Evolutionary conservation across 108 stramenopile species (phyloP).

Genomic region (Discostella stelligeroides): DNA sequence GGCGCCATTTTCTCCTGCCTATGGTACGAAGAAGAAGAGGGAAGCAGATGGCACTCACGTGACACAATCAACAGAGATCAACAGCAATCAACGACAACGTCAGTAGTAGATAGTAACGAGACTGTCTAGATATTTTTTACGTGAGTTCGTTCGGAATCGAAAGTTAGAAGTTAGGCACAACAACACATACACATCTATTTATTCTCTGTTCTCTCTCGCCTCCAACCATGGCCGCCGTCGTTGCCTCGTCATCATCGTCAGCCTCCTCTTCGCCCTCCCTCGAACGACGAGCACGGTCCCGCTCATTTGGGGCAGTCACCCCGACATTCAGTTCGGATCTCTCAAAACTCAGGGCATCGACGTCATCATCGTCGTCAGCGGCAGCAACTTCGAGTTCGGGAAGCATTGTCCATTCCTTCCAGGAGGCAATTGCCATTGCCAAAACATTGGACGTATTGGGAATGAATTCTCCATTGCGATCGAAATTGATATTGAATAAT

Average conservation of each 20-base stretch:
- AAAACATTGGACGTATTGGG: slow-evolving; percentile 41
- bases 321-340: slow-evolving; percentile 48
- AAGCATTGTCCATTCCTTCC: slow-evolving; percentile 18
- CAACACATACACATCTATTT: no score
- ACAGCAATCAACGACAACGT: no score
- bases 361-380: background rate
- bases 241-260: background rate
- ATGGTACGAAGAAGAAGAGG: no score
- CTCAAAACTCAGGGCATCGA: slow-evolving; percentile 12
- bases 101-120: no score
- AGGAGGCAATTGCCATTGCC: slow-evolving; percentile 34
- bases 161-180: no score
- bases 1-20: no score
- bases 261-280: slow-evolving; percentile 1
- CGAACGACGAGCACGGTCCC: slow-evolving; percentile 39
- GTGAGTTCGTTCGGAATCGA: no score
- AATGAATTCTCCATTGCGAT: slow-evolving; percentile 27
- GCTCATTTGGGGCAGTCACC: slow-evolving; percentile 41
- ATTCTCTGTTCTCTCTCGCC: background rate
- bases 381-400: background rate
- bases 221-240: slow-evolving; percentile 2
- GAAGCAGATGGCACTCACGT: no score
- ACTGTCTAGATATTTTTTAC: no score
- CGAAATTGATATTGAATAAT: slow-evolving; percentile 21
- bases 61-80: no score